Base-by-base conservation (phyloP, 2,329 filamentous ascomycete genomes). In the Periglandula ipomoeae region DNA sequence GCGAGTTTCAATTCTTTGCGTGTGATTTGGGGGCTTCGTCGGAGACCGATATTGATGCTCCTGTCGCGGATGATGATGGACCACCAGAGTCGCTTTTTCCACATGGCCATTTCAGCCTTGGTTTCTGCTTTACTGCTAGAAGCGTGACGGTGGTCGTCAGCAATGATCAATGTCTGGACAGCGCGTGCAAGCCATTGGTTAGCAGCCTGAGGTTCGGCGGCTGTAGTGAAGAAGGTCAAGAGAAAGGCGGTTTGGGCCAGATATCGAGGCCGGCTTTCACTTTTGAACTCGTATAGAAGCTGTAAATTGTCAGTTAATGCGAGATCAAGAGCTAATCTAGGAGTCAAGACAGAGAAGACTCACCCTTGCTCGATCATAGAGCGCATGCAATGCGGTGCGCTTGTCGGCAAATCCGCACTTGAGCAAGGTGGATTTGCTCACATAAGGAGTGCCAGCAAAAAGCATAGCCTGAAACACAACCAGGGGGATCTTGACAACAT, bases 61-160 rank as follows among this genome's bases (percentile, higher is more conserved):
- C 43, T 19, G n/a, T 45, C 43, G 10, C 43, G 43, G 20, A 45
- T 45, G 15, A 45, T 19, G 22, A 45, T 45, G 27, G 43, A 45
- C 43, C 26, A 45, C 43, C 43, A 45, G 3, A 45, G 43, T 20
- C 43, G 27, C 32, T 35, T 45, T 11, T 45, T 45, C 43, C 43
- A 45, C 4, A 17, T 34, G 0, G 43, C 13, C 27, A 17, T 15
- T 20, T 45, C 23, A 1, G 15, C 10, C 4, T 5, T 1, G 19
- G 34, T 24, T 11, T 23, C 22, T 1, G 19, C 17, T 10, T 20
- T 20, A 32, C 32, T 20, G 7, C 32, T 22, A 23, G 17, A 9
- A 23, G 15, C 5, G 3, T 35, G 9, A 17, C 19, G 11, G 5
- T 20, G 17, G 13, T 20, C 23, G 10, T 45, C 30, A 2, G 43